Conservation (phyloP, 148 eudicot genomes). For the Amaranthus hypochondriacus region DNA sequence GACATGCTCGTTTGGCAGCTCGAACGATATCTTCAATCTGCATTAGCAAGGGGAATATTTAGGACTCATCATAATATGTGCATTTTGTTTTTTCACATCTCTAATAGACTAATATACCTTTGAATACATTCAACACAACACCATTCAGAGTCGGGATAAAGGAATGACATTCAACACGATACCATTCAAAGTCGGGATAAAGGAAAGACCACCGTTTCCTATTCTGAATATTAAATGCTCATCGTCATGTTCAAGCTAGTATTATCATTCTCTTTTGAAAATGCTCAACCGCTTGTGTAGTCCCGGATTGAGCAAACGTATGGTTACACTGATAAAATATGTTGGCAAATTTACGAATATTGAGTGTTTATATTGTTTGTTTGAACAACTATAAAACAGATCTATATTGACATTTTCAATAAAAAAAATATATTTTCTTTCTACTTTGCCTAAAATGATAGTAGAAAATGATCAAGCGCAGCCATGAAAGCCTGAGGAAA, state of each 20-base stretch:
- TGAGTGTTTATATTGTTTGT: not conserved
- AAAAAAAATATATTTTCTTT: too few relatives aligned
- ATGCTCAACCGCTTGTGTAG: not conserved
- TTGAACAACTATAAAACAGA: too few relatives aligned
- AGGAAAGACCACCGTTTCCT: too few relatives aligned
- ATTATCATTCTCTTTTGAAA: not conserved
- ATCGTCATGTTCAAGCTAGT: not conserved
- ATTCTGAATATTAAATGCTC: not conserved
- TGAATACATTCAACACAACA: too few relatives aligned
- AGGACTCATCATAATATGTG: not conserved
- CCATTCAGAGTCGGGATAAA: too few relatives aligned
- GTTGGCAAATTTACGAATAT: not conserved
- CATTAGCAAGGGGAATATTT: not conserved
- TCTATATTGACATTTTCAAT: too few relatives aligned
- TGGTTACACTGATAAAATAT: not conserved
- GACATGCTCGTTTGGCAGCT: slow-evolving; percentile 77
- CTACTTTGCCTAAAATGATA: too few relatives aligned
- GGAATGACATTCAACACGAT: too few relatives aligned
- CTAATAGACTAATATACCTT: too few relatives aligned
- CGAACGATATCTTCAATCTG: slow-evolving; percentile 91
- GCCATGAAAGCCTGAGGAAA: too few relatives aligned
- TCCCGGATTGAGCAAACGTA: not conserved
- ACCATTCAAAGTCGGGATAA: too few relatives aligned
- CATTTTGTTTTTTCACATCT: not conserved
- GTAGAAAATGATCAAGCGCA: too few relatives aligned